Evolutionary conservation across 108 stramenopile species (phyloP), one percentile per base, ranked within the genome.

Genomic region (Bacterosira constricta): DNA sequence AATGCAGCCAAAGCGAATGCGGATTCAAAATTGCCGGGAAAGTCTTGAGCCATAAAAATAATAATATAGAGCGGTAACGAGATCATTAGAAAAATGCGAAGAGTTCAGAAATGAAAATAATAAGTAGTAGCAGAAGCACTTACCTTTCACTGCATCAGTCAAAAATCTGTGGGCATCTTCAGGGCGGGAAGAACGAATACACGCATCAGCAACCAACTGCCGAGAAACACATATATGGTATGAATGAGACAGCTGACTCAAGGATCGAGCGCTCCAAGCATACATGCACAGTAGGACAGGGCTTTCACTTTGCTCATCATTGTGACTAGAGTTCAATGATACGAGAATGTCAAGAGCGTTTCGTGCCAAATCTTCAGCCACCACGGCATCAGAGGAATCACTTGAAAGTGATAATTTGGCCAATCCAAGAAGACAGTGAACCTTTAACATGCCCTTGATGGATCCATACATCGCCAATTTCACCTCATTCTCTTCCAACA

Each of bases 1-100:
- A 89, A 91, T 21, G 87, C 79, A 32, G 86, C 90, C 30, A 87
- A 54, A 1, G 88, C 65, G 15, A 88, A 71, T 3, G 85, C 80
- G 6, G 88, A 85, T 29, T 83, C 83, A 27, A 75, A 68, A 52
- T 89, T 86, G 0, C 39, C 39, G 10, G 90, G 90, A 7, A 78
- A 39, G 31, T 54, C 53, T 54, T 21, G 20, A 50, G 23, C 23
- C 17, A 21, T 32, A n/a, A 31, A 2, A 52, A 30, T 54, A 2
- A 34, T 26, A 31, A n/a, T 34, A n/a, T n/a, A n/a, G n/a, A n/a
- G n/a, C n/a, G n/a, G n/a, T n/a, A n/a, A n/a, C n/a, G n/a, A n/a
- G n/a, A n/a, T n/a, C n/a, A n/a, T n/a, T n/a, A n/a, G n/a, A n/a
- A n/a, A n/a, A n/a, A n/a, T n/a, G n/a, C n/a, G n/a, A n/a, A n/a